Base-by-base conservation (phyloP, 164 flowering plant genomes). In the Chimonanthus praecox region DNA sequence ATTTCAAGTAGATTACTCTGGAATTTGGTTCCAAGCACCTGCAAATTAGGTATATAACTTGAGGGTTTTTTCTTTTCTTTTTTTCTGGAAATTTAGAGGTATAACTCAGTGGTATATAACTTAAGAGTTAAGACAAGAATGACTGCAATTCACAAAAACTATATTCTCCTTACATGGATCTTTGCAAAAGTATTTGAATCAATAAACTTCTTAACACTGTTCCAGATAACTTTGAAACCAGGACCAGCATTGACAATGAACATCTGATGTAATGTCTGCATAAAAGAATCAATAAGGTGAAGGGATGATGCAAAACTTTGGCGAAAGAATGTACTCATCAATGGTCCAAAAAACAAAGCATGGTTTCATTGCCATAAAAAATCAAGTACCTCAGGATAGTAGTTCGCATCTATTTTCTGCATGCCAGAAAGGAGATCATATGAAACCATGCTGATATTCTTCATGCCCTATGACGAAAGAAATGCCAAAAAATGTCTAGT, bases 201-300 rank as follows among this genome's bases (percentile, higher is more conserved):
- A 74, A 94, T 88, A 78, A 94, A 89, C 67, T 87, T 72, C 80
- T 87, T 92, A 74, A 85, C 88, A 54, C 94, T 89, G 82, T 82
- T 87, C 97, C 97, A 94, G 5, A 92, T 77, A 60, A 89, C 69
- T 80, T 84, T 92, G 82, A 94, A 94, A 20, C 97, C 97, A 75
- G 67, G 75, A 46, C 98, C 97, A 81, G 98, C 94, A 83, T 94
- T 94, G 51, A 94, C 90, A 64, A 94, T 92, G 81, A 73, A 90
- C 97, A 94, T 92, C 72, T 88, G 93, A 83, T 88, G 84, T 70
- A 94, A 80, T 71, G 96, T 94, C 98, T 94, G 90, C 68, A 83
- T 13, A 79, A 47, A 67, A 76, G 63, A 65, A 70, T 72, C 47
- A 80, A 62, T 70, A 67, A 78, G 48, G 61, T 6, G 46, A 45